Evolutionary conservation across 2,329 filamentous ascomycete species (phyloP).

Genomic region (Trichoderma cornu-damae): DNA sequence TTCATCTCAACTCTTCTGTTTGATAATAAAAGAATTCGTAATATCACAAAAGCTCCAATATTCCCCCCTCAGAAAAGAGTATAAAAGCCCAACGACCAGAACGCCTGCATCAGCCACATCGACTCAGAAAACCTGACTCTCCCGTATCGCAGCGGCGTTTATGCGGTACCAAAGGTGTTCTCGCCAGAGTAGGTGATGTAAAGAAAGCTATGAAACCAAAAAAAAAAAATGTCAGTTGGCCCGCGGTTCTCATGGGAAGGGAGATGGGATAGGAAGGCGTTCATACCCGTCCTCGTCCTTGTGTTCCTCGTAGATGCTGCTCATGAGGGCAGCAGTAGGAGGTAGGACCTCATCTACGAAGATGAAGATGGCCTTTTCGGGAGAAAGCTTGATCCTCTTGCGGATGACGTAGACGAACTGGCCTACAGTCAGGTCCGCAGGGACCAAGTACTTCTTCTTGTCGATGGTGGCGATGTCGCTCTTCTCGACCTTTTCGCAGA

Average conservation of each 20-base stretch:
- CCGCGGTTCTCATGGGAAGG: background rate
- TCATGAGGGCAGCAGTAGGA: constrained; percentile 96
- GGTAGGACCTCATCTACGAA: constrained; percentile 98
- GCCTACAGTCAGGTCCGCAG: constrained; percentile 93
- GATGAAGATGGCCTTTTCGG: constrained; percentile 99
- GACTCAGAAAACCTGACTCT: constrained; percentile 16
- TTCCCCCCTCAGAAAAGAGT: constrained; percentile 26
- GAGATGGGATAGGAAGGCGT: background rate
- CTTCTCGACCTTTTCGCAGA: constrained; percentile 99
- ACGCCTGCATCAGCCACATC: constrained; percentile 33
- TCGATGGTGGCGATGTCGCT: constrained; percentile 99
- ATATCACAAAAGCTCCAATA: constrained; percentile 27
- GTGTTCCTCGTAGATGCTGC: constrained; percentile 99
- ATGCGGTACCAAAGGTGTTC: constrained; percentile 79
- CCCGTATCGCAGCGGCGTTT: constrained; percentile 14
- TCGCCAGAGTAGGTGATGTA: constrained; percentile 99
- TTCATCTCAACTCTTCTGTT: constrained; percentile 3
- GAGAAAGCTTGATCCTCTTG: constrained; percentile 99
- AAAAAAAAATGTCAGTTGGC: too few species aligned
- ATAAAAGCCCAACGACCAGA: constrained; percentile 31
- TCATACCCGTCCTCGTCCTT: constrained; percentile 71
- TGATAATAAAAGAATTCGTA: constrained; percentile 13
- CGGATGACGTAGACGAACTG: constrained; percentile 99
- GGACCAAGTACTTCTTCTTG: constrained; percentile 99
- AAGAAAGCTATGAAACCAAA: constrained; percentile 61